A percentile compares a stretch with the other conserved stretches of the same genome.
Evolutionary conservation across 2,329 filamentous ascomycete species (phyloP).

Genomic region (Aspergillus ochraceus): DNA sequence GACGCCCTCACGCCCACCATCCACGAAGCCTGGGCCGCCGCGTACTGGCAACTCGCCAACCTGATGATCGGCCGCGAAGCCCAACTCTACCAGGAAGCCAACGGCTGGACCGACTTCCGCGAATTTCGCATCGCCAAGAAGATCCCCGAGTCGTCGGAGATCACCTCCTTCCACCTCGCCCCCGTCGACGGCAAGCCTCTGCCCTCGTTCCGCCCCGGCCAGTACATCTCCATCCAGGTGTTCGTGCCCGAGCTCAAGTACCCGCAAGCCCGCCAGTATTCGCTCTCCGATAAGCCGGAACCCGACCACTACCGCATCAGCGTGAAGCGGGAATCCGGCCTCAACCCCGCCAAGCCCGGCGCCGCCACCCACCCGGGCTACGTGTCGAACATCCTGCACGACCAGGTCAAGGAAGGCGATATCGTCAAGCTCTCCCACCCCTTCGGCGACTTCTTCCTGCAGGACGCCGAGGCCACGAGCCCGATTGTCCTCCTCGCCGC

Average conservation of each 20-base stretch:
- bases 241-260: slow-evolving; percentile 60
- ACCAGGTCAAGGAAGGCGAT: slow-evolving; percentile 61
- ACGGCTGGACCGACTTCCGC: slow-evolving; percentile 67
- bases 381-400: slow-evolving; percentile 70
- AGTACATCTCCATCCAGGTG: slow-evolving; percentile 68
- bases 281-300: slow-evolving; percentile 65
- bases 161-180: slow-evolving; percentile 69
- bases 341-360: slow-evolving; percentile 46
- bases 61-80: slow-evolving; percentile 69
- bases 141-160: slow-evolving; percentile 65
- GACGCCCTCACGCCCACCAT: slow-evolving; percentile 65
- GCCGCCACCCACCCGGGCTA: slow-evolving; percentile 59
- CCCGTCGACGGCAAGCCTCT: slow-evolving; percentile 63
- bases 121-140: slow-evolving; percentile 66
- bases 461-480: slow-evolving; percentile 33
- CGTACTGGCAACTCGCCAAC: slow-evolving; percentile 72
- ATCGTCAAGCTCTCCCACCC: slow-evolving; percentile 67
- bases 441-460: slow-evolving; percentile 60
- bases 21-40: slow-evolving; percentile 66
- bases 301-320: slow-evolving; percentile 67
- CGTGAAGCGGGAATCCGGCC: slow-evolving; percentile 65
- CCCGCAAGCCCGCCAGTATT: slow-evolving; percentile 70
- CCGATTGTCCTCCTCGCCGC: slow-evolving; percentile 64
- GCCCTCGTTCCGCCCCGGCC: slow-evolving; percentile 66
- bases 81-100: slow-evolving; percentile 61